Evolutionary conservation across 1,139 yeast species (phyloP), one percentile per base, ranked within the genome.

Genomic region (Zygoascus hellenicus): DNA sequence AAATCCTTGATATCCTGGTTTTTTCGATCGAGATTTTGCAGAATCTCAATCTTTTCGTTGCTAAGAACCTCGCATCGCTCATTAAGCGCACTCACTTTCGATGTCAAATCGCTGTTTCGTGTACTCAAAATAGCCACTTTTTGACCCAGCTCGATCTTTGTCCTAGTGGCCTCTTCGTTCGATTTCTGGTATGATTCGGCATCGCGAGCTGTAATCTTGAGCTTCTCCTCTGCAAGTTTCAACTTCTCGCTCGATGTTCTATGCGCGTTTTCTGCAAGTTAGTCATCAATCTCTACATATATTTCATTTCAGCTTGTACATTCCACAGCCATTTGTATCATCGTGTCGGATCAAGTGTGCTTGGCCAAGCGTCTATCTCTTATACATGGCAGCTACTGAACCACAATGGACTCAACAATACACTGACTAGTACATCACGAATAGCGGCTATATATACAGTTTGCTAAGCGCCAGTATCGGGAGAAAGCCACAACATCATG

Each of bases 1-100:
- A 78, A 64, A n/a, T 68, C 70, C 34, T 70, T 67, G 35, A 75
- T 62, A 53, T 80, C 84, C 26, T 65, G 68, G 65, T 67, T 72
- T 54, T 71, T 72, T 48, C 68, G 64, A 47, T 70, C 75, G n/a
- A 76, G 51, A 26, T 71, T 54, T 45, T 70, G 75, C 32, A 71
- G 56, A 1, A 70, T 62, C 10, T 65, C 65, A 11, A 68, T 61
- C 42, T 73, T 74, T 35, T 74, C 77, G 11, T 61, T 60, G 10
- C 51, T 41, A 2, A 56, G 44, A 2, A 51, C 39, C 6, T 58
- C 57, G n/a, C 60, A 31, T 38, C 58, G 51, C 22, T 49, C 46
- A 38, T 56, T 53, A 2, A 61, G 48, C 2, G 55, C 42, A 16
- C 49, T 55, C 35, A 51, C 54, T 29, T 46, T 53, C 29, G 54